These are phyloP conservation scores for Phytopythium cucurbitacearum DNA, from an alignment of 352 stramenopile genomes.

Conservation along the genomic window DNA sequence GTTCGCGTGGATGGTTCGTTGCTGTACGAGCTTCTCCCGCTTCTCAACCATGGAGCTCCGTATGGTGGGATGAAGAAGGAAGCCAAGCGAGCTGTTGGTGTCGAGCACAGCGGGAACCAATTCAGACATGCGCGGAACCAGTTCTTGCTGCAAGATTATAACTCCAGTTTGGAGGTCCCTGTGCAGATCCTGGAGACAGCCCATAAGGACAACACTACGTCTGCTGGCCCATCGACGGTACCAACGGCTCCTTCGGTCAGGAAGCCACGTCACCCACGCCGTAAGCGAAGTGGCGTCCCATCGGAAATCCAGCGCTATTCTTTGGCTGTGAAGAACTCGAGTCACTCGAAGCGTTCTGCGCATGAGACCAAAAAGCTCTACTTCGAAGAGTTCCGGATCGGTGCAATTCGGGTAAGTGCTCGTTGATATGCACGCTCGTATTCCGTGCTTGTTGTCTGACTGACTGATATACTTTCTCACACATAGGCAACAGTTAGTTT, in stretches of 20 bases:
- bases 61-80: conserved; percentile 20
- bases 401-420: conserved; percentile 58
- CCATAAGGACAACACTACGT: conserved; percentile 58
- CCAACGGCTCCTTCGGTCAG: conserved; percentile 27
- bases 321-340: conserved; percentile 4
- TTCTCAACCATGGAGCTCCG: conserved; percentile 53
- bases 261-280: conserved; percentile 12
- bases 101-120: conserved; percentile 22
- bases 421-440: not conserved
- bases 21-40: conserved; percentile 66
- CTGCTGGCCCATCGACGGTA: conserved; percentile 21
- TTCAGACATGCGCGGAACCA: conserved; percentile 35
- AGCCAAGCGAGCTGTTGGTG: conserved; percentile 19
- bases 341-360: conserved; percentile 28
- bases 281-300: conserved; percentile 21
- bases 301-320: conserved; percentile 32
- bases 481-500: conserved; percentile 76
- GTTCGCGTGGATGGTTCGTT: conserved; percentile 79
- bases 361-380: conserved; percentile 83
- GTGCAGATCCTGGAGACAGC: conserved; percentile 69
- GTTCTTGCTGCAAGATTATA: conserved; percentile 65
- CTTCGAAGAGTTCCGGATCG: conserved; percentile 88
- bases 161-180: conserved; percentile 61
- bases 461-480: not conserved
- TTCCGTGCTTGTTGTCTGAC: not conserved